Evolutionary conservation across 495 filamentous ascomycete genomes (phyloP).

Genomic region (Aspergillus coremiiformis): DNA sequence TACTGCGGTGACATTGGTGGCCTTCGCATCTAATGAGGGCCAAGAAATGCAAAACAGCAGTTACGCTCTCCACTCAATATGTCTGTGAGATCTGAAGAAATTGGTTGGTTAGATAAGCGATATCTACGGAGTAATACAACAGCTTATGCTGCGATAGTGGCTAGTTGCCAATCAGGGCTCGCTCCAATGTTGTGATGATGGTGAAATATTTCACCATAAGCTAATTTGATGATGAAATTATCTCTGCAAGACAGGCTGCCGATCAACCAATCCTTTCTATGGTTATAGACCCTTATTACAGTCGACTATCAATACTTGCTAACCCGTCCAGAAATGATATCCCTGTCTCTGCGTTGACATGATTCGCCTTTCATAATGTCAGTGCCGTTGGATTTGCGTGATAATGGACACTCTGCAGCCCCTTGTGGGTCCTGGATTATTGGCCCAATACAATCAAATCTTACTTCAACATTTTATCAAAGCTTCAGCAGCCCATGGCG

Average conservation of each 20-base stretch:
- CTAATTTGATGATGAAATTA: conserved; percentile 14
- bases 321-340: neutral
- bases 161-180: conserved; percentile 6
- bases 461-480: too few species aligned
- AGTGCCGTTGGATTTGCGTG: conserved; percentile 13
- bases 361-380: conserved; percentile 18
- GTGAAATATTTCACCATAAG: conserved; percentile 13
- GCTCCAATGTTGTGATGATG: conserved; percentile 14
- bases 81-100: neutral
- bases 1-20: neutral
- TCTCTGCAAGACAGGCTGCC: neutral
- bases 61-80: neutral
- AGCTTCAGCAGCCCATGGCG: neutral
- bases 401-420: conserved; percentile 1
- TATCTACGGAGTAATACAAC: too few species aligned
- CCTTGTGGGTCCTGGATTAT: neutral
- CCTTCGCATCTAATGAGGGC: neutral
- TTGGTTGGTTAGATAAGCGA: neutral
- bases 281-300: neutral
- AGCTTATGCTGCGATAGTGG: neutral
- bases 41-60: neutral
- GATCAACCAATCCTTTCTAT: neutral
- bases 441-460: neutral
- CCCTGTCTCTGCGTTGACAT: neutral
- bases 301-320: neutral